phyloP scores from a whole-genome alignment of 768 basidiomycete genomes.

The Amanita phalloides region DNA sequence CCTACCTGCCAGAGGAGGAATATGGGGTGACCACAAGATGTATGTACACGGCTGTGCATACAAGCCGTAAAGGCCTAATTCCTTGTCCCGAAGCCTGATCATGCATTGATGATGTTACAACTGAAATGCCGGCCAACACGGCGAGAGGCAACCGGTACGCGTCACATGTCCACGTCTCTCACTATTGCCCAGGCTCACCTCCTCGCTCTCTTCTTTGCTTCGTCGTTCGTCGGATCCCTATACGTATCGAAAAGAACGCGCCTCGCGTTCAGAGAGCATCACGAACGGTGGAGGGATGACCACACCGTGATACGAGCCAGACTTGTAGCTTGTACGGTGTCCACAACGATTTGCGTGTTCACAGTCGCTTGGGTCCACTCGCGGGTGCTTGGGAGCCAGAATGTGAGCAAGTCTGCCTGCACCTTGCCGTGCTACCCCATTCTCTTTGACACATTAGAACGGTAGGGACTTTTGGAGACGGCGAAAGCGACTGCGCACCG shows the following conservation, averaged over 20 bases:
- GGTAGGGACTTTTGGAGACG: conserved; percentile 14
- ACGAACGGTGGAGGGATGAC: conserved; percentile 68
- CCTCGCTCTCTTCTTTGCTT: conserved; percentile 3
- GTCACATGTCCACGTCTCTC: neutral
- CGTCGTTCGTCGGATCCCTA: conserved; percentile 3
- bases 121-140: no score
- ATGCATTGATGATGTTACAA: no score
- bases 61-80: no score
- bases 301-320: conserved; percentile 78
- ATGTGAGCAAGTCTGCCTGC: conserved; percentile 9
- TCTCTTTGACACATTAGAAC: neutral
- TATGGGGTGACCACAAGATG: no score
- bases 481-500: conserved; percentile 12
- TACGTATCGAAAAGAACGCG: conserved; percentile 4
- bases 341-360: conserved; percentile 48
- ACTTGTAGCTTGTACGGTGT: conserved; percentile 52
- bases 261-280: conserved; percentile 11
- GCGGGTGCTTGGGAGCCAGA: conserved; percentile 11
- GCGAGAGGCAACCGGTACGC: no score
- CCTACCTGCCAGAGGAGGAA: no score
- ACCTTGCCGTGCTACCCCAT: neutral
- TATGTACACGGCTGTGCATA: no score
- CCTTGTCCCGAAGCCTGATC: no score
- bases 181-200: conserved; percentile 1
- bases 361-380: conserved; percentile 37